Conservation (phyloP, 202 grass and related monocot genomes). For the Elaeis oleifera region DNA sequence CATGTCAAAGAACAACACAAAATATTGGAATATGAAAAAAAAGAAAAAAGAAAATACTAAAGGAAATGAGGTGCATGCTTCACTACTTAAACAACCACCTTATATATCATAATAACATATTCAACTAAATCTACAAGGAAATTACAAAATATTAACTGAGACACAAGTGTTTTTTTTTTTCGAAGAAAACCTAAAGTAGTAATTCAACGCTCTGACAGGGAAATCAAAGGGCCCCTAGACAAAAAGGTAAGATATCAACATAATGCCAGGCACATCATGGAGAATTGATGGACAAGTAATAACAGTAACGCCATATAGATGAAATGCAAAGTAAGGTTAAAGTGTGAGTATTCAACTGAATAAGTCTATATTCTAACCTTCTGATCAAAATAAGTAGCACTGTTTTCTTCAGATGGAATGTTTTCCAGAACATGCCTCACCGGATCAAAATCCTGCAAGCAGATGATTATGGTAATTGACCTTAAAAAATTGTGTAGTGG, state of each 20-base stretch:
- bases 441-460: slow-evolving; percentile 78
- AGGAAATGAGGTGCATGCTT: neutral
- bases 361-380: slow-evolving; percentile 45
- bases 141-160: too few species aligned
- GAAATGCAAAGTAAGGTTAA: too few species aligned
- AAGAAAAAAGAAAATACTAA: neutral
- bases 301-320: too few species aligned
- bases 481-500: neutral
- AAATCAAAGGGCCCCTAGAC: slow-evolving; percentile 3
- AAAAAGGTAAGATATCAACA: neutral
- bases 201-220: too few species aligned
- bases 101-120: too few species aligned
- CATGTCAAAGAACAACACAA: slow-evolving; percentile 11
- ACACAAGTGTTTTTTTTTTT: too few species aligned
- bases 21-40: slow-evolving; percentile 21
- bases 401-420: slow-evolving; percentile 56
- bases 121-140: too few species aligned
- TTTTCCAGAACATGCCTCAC: slow-evolving; percentile 76
- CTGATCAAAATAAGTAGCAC: slow-evolving; percentile 77
- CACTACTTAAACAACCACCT: too few species aligned
- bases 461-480: slow-evolving; percentile 1
- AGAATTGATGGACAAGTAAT: too few species aligned
- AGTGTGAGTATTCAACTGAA: too few species aligned
- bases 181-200: too few species aligned
- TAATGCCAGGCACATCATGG: too few species aligned